These are phyloP conservation scores for Sporothrix curviconia DNA, from an alignment of 2,329 filamentous ascomycete species.

Conservation along the genomic window DNA sequence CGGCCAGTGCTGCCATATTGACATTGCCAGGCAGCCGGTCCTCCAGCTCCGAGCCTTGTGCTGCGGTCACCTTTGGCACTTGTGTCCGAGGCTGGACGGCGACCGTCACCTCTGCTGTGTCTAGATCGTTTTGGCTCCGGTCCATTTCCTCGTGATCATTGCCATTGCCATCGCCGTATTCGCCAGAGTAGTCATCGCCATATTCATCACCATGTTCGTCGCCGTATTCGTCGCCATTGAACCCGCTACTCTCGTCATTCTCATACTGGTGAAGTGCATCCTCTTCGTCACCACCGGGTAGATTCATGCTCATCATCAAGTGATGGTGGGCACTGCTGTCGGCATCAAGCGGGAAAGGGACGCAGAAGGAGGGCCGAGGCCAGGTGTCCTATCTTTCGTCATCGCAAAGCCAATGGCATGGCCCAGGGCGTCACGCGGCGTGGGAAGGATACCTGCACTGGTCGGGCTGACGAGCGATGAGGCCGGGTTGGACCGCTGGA, in stretches of 20 bases:
- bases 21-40: too few relatives aligned
- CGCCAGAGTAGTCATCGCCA: too few relatives aligned
- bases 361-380: conserved; percentile 20
- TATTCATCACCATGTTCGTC: not conserved
- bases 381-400: conserved; percentile 39
- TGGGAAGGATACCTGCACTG: conserved; percentile 40
- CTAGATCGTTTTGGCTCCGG: too few relatives aligned
- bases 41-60: too few relatives aligned
- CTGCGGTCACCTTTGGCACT: not conserved
- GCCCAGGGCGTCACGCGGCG: conserved; percentile 50
- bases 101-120: conserved; percentile 18
- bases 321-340: conserved; percentile 10
- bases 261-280: not conserved
- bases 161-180: not conserved
- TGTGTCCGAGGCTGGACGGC: not conserved
- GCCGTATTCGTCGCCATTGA: conserved; percentile 6
- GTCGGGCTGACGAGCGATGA: conserved; percentile 47
- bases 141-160: not conserved
- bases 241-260: not conserved
- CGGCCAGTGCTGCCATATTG: too few relatives aligned
- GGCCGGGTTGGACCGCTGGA: conserved; percentile 47
- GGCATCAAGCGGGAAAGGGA: conserved; percentile 7
- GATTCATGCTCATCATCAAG: conserved; percentile 8
- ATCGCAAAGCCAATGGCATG: conserved; percentile 52
- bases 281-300: not conserved